Percentiles rank a stretch among this genome's conserved stretches.
Evolutionary conservation across 2,329 filamentous ascomycete species (phyloP).

Genomic region (Cordyceps javanica): DNA sequence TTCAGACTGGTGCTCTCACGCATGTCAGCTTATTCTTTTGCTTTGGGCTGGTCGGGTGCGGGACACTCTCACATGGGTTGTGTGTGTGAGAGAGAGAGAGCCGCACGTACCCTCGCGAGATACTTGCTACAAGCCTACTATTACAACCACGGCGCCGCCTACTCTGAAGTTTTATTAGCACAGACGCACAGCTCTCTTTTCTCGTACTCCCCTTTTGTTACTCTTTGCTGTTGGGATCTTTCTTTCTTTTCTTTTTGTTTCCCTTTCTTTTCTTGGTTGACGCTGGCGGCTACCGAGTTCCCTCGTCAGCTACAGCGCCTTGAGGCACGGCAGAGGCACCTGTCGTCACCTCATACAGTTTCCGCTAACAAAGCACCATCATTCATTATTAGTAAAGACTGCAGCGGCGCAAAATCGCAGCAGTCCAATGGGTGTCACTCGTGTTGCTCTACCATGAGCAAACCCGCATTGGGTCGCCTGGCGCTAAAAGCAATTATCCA

Average conservation of each 20-base stretch:
- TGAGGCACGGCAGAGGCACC: too few species aligned
- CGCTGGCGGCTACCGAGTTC: too few species aligned
- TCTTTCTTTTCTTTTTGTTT: neutral
- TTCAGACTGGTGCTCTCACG: neutral
- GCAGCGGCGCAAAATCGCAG: neutral
- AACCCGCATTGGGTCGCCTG: slow-evolving; percentile 8
- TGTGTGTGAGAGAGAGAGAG: neutral
- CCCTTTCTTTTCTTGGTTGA: too few species aligned
- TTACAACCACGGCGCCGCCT: too few species aligned
- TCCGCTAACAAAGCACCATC: neutral
- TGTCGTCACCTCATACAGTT: too few species aligned
- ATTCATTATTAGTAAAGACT: neutral
- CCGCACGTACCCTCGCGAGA: neutral
- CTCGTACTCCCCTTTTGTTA: too few species aligned
- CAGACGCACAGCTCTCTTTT: neutral
- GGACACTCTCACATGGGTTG: too few species aligned
- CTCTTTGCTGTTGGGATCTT: neutral
- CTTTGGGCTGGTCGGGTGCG: too few species aligned
- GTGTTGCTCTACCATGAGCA: slow-evolving; percentile 8
- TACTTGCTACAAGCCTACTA: too few species aligned
- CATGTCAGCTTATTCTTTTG: slow-evolving; percentile 1
- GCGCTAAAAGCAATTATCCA: neutral
- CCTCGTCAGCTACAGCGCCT: neutral
- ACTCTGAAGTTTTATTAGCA: neutral
- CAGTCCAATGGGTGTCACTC: slow-evolving; percentile 1